A percentile compares a stretch with the other conserved stretches of the same genome.
These are phyloP conservation scores for Cytospora mali DNA, from an alignment of 2,329 filamentous ascomycete species.

Conservation along the genomic window DNA sequence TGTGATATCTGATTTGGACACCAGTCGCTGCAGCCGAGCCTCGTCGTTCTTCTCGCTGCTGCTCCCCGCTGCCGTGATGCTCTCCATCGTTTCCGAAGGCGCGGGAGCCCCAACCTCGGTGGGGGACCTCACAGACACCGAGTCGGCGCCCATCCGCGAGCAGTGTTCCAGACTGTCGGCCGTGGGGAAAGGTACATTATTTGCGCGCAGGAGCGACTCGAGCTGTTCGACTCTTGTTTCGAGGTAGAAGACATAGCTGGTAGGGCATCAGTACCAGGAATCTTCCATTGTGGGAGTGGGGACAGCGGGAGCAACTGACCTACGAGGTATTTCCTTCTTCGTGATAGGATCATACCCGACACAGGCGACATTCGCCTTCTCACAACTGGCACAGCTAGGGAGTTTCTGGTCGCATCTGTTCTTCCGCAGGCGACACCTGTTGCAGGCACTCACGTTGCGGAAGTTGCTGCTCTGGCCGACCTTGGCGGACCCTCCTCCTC, in stretches of 20 bases:
- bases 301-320: conserved; percentile 58
- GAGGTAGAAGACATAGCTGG: conserved; percentile 90
- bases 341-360: conserved; percentile 97
- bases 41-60: conserved; percentile 56
- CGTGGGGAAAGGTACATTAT: conserved; percentile 72
- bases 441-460: conserved; percentile 91
- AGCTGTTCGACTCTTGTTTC: conserved; percentile 85
- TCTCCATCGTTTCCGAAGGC: conserved; percentile 39
- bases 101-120: conserved; percentile 38
- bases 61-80: conserved; percentile 37
- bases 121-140: conserved; percentile 38
- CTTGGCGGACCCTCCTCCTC: conserved; percentile 42
- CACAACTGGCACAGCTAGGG: conserved; percentile 87
- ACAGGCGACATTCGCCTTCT: conserved; percentile 88
- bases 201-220: conserved; percentile 71
- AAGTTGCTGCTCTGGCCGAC: conserved; percentile 67
- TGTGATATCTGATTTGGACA: conserved; percentile 54
- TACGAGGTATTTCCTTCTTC: conserved; percentile 91
- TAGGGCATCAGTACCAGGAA: not conserved
- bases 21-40: conserved; percentile 65
- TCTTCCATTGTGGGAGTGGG: not conserved
- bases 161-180: conserved; percentile 69
- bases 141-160: conserved; percentile 50
- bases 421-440: conserved; percentile 87
- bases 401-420: conserved; percentile 94